These are phyloP conservation scores for Trichoderma lentiforme DNA, from an alignment of 2,329 filamentous ascomycete genomes.

Conservation along the genomic window DNA sequence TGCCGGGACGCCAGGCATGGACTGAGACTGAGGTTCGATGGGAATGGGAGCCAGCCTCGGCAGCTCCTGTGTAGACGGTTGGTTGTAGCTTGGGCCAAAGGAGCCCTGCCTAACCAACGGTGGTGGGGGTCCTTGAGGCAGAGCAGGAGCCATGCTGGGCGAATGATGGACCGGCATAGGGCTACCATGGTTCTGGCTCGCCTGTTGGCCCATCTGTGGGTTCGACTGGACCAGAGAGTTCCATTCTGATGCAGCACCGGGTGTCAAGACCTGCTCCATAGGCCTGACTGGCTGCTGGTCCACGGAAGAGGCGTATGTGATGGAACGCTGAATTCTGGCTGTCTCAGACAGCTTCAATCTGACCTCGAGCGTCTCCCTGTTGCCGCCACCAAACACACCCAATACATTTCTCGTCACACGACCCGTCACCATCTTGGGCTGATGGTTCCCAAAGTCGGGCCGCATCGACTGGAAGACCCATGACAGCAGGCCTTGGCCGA, in stretches of 20 bases:
- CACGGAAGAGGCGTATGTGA: conserved; percentile 21
- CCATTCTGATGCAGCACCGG: conserved; percentile 72
- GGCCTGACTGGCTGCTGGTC: conserved; percentile 23
- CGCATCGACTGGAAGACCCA: conserved; percentile 60
- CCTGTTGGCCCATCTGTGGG: conserved; percentile 46
- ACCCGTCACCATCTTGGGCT: conserved; percentile 75
- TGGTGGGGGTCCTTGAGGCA: conserved; percentile 31
- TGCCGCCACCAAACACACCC: conserved; percentile 77
- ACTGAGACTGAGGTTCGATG: conserved; percentile 24
- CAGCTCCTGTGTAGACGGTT: conserved; percentile 28
- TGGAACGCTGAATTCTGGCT: conserved; percentile 48
- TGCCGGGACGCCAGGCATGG: conserved; percentile 24
- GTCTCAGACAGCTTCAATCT: conserved; percentile 83
- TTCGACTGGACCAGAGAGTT: conserved; percentile 71
- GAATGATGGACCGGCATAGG: conserved; percentile 22
- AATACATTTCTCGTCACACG: conserved; percentile 84
- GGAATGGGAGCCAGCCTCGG: conserved; percentile 37
- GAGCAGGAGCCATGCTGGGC: conserved; percentile 36
- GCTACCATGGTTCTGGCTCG: background rate
- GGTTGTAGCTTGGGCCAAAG: conserved; percentile 26
- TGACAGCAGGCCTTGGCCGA: conserved; percentile 93
- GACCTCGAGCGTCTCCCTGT: conserved; percentile 88
- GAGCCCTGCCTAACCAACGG: conserved; percentile 28
- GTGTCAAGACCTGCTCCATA: conserved; percentile 39
- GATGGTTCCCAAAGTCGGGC: conserved; percentile 44